Base-by-base conservation (phyloP, 805 yeast genomes). In the Wickerhamiella bombiphila region DNA sequence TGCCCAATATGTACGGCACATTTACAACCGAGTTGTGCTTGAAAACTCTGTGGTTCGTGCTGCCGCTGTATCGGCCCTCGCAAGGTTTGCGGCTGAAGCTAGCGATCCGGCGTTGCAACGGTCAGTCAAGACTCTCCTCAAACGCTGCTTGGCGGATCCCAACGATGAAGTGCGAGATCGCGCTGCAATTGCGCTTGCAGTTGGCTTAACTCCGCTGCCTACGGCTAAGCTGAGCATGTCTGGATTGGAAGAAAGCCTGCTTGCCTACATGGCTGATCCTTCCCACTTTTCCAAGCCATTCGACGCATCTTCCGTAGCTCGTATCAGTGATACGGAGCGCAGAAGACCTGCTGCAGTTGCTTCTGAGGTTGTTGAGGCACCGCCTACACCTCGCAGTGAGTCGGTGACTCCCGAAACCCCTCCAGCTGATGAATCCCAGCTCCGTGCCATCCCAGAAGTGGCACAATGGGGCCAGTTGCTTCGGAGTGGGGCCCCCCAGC, bases 111-210 rank as follows among this genome's bases (percentile, higher is more conserved):
- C 69, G 20, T 71, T 86, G 44, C 64, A 70, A 38, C 66, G 69
- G 44, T 78, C 85, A 38, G 80, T 88, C 49, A 68, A 69, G 48
- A 78, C 80, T 42, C 68, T 91, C 50, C 69, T 91, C 49, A 68
- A 69, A 42, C 76, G 96, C 63, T 83, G 94, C 48, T 70, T 85
- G 37, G 80, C 72, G 47, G 98, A 88, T 59, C 71, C 68, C 32
- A 95, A 88, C 57, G 98, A 88, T 60, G 98, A 88, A 61, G 98
- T 91, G 24, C 82, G 98, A 66, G 98, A 88, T 57, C 76, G 98
- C 57, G 96, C 98, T 7, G 80, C 93, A 2, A 65, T 88, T 49
- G 77, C 94, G 2, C 68, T 88, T 53, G 53, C 55, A 37, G 51
- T 63, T 36, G 72, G 78, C 48, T 69, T 86, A 44, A 69, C 75